These are phyloP conservation scores for Moesziomyces sp. DNA, from an alignment of 1,284 basidiomycete genomes.

Conservation along the genomic window DNA sequence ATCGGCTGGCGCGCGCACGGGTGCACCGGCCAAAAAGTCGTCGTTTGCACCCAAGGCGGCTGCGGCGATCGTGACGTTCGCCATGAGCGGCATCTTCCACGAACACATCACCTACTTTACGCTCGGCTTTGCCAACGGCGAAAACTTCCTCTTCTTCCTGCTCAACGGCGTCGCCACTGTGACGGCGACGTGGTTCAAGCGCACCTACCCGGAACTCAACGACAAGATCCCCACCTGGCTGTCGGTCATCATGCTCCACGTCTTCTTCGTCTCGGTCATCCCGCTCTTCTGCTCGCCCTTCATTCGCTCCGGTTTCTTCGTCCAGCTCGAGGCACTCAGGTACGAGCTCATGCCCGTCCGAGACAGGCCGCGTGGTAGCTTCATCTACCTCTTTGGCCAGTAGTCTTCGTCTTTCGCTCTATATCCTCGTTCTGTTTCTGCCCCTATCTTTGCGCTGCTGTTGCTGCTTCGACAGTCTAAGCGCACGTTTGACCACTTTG, in stretches of 20 bases:
- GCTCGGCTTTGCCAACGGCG: conserved; percentile 59
- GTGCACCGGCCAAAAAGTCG: conserved; percentile 19
- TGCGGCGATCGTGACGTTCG: conserved; percentile 61
- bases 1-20: neutral
- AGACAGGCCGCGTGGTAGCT: conserved; percentile 48
- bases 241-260: conserved; percentile 55
- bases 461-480: no score
- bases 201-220: conserved; percentile 55
- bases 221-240: conserved; percentile 54
- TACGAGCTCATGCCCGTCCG: conserved; percentile 56
- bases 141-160: conserved; percentile 66
- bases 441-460: no score
- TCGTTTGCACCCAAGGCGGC: conserved; percentile 60
- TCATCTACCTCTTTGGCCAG: conserved; percentile 60
- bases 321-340: conserved; percentile 57
- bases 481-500: no score
- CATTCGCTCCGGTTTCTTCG: conserved; percentile 59
- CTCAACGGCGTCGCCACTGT: conserved; percentile 63
- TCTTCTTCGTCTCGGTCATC: conserved; percentile 54
- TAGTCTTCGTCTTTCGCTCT: conserved; percentile 7
- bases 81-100: conserved; percentile 63
- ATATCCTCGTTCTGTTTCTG: neutral
- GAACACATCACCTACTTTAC: conserved; percentile 65
- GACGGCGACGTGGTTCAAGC: conserved; percentile 56
- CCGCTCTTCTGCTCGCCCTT: conserved; percentile 65